Evolutionary conservation across 2,329 filamentous ascomycete genomes (phyloP).

Genomic region (Truncatella angustata): DNA sequence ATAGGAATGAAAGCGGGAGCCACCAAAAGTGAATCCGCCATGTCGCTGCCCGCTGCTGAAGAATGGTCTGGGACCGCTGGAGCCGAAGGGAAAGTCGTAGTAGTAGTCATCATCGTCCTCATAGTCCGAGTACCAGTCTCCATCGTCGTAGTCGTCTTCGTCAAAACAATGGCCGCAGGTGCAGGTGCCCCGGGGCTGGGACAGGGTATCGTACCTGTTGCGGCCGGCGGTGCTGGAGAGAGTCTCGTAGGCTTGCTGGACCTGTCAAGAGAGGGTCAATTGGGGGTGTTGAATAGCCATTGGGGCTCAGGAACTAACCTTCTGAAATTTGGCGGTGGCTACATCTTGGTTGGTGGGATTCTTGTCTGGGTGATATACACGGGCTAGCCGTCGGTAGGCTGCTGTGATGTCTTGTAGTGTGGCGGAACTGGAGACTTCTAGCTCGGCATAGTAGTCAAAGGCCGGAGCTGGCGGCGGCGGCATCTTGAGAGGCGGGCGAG

Average conservation of each 20-base stretch:
- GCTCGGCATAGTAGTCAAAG: conserved; percentile 23
- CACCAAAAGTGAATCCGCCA: conserved; percentile 2
- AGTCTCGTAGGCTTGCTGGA: conserved; percentile 23
- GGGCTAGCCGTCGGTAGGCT: conserved; percentile 22
- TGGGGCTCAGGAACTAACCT: conserved; percentile 13
- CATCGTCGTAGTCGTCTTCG: not conserved
- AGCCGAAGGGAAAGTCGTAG: conserved; percentile 7
- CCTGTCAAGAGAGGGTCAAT: conserved; percentile 12
- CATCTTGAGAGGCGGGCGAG: too few relatives aligned
- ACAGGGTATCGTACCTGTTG: conserved; percentile 17
- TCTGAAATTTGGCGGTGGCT: conserved; percentile 23
- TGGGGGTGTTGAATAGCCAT: not conserved
- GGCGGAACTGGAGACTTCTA: conserved; percentile 21
- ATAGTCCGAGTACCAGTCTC: conserved; percentile 4
- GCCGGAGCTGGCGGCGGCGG: not conserved
- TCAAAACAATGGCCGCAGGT: not conserved
- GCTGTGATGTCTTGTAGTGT: conserved; percentile 19
- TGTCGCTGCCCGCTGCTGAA: not conserved
- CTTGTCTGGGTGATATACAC: conserved; percentile 24
- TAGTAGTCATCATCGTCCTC: conserved; percentile 7
- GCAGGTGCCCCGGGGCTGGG: not conserved
- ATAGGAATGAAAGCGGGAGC: not conserved
- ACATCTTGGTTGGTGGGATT: conserved; percentile 18
- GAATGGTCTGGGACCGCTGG: not conserved
- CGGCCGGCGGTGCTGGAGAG: conserved; percentile 20